Base-by-base conservation (phyloP, 2,329 filamentous ascomycete species). In the Phialocephala sp. region DNA sequence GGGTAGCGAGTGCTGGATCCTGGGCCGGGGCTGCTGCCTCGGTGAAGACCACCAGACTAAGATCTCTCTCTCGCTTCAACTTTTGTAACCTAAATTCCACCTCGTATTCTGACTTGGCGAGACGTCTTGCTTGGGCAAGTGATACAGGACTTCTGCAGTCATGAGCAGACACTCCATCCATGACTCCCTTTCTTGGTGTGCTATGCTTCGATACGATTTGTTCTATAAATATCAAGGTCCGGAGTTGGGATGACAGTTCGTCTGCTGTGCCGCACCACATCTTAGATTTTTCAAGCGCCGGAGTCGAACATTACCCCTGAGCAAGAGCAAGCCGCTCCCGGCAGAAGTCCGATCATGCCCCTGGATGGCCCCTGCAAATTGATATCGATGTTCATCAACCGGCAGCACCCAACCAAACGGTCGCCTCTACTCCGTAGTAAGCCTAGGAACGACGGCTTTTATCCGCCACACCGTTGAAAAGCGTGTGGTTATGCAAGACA, bases 311-410 rank as follows among this genome's bases (percentile, higher is more conserved):
- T 24, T 50, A 27, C 50, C 50, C 50, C 50, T 54, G 50, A 54
- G 14, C 14, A 27, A 32, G n/a, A 4, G 18, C n/a, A 8, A 8
- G 18, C n/a, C 8, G 8, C 45, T 50, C n/a, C n/a, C 45, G 45
- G 45, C n/a, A 43, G 41, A 43, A 43, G 6, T 43, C 15, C 41
- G 41, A 43, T 43, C 20, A n/a, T 20, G n/a, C n/a, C 20, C 12
- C n/a, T 14, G 20, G n/a, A 24, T 32, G 27, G n/a, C 45, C 22
- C 45, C 45, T 50, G 45, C 45, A 50, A 50, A 22, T 50, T 50
- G n/a, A 50, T 50, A n/a, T 50, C n/a, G 9, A 50, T 50, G 8
- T 20, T 22, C 45, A 50, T 50, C 45, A 50, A 50, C 45, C n/a
- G 45, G 8, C 8, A 24, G 45, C n/a, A 22, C 45, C 45, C 45